phyloP scores from a whole-genome alignment of 768 basidiomycete species.

The Lenzites betulinus region DNA sequence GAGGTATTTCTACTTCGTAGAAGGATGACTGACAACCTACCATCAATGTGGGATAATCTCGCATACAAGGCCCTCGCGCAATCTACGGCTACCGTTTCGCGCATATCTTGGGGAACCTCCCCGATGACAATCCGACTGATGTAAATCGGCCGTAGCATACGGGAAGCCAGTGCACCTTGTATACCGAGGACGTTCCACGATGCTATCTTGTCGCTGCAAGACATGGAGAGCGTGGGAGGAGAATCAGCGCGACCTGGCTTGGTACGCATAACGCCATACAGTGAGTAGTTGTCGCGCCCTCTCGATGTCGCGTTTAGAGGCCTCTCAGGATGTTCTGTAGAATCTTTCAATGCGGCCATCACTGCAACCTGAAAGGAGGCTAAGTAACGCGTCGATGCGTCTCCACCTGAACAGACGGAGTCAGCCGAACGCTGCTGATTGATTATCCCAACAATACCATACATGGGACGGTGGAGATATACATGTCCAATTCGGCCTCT shows the following conservation, averaged over 20 bases:
- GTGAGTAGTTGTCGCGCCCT: constrained; percentile 79
- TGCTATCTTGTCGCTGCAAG: constrained; percentile 95
- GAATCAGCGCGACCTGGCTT: constrained; percentile 95
- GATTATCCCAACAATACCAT: constrained; percentile 31
- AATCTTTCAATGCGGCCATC: constrained; percentile 71
- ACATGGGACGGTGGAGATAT: constrained; percentile 77
- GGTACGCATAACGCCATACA: constrained; percentile 79
- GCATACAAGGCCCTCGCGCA: constrained; percentile 69
- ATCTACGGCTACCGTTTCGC: constrained; percentile 50
- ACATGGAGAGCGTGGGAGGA: constrained; percentile 80
- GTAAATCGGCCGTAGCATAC: constrained; percentile 61
- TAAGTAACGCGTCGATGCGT: constrained; percentile 81
- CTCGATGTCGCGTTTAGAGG: constrained; percentile 51
- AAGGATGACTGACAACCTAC: constrained; percentile 35
- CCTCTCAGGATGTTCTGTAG: constrained; percentile 36
- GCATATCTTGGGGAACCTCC: constrained; percentile 52
- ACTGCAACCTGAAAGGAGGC: constrained; percentile 72
- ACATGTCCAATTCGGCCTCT: constrained; percentile 60
- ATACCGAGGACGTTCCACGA: constrained; percentile 83
- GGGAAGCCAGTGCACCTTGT: constrained; percentile 77
- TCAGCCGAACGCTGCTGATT: not conserved
- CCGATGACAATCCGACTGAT: constrained; percentile 69
- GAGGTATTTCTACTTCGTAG: no score
- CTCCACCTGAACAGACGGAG: constrained; percentile 61
- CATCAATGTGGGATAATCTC: constrained; percentile 48